Evolutionary conservation across 129 eudicot genomes (phyloP).

Genomic region (Flaveria linearis): DNA sequence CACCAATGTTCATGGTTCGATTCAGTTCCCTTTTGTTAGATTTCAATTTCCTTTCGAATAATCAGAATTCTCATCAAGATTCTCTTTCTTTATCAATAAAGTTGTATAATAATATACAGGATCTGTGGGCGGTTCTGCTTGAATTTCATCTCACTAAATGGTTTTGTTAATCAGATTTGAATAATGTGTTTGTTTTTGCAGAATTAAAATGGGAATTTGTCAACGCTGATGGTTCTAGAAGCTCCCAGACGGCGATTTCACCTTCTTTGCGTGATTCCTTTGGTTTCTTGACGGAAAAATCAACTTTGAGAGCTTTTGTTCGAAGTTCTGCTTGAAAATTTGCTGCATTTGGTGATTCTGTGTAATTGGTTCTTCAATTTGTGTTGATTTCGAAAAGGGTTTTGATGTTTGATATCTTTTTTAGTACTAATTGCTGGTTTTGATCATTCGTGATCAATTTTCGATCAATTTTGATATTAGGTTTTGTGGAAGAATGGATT

Average conservation of each 20-base stretch:
- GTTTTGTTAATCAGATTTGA: neutral
- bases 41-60: slow-evolving; percentile 2
- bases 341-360: slow-evolving; percentile 22
- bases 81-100: neutral
- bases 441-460: neutral
- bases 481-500: slow-evolving; percentile 44
- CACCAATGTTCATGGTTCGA: neutral
- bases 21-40: slow-evolving; percentile 3
- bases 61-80: neutral
- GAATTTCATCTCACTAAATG: neutral
- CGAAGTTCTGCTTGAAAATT: slow-evolving; percentile 1
- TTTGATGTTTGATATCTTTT: neutral
- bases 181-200: slow-evolving; percentile 31
- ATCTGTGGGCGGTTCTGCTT: slow-evolving; percentile 34
- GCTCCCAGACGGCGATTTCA: slow-evolving; percentile 27
- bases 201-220: slow-evolving; percentile 24
- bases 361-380: slow-evolving; percentile 7
- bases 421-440: neutral
- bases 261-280: slow-evolving; percentile 21
- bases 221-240: slow-evolving; percentile 37
- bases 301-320: neutral
- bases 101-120: neutral
- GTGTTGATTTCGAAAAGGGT: neutral
- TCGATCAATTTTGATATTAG: slow-evolving; percentile 6
- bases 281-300: neutral